Base-by-base conservation (phyloP, 148 eudicot genomes). In the Dianthus caryophyllus region DNA sequence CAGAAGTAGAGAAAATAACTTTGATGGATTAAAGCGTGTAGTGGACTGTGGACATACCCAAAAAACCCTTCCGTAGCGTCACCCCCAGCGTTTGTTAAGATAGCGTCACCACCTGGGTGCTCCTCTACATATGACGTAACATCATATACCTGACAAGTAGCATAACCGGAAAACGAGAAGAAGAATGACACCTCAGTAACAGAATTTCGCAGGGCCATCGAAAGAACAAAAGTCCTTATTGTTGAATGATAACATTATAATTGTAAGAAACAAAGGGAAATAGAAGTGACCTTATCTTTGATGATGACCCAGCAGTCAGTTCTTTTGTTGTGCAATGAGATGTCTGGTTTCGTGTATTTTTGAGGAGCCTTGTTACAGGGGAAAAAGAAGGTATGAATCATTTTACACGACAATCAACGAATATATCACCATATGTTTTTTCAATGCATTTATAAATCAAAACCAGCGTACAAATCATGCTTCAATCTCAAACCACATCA, bases 21-120 rank as follows among this genome's bases (percentile, higher is more conserved):
- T 29, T 29, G 1, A n/a, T 26, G 36, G 65, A 14, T 47, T 13
- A n/a, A 47, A 53, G 64, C n/a, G 31, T 29, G 31, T 11, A 44
- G 71, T 68, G 73, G 24, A 61, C 80, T 36, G 71, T 68, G 73
- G 24, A 61, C 80, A 68, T 83, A 84, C 97, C 99, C 97, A 33
- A 36, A 94, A 75, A 94, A 94, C 5, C 99, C 99, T 80, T 88
- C 84, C 22, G 97, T 90, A 33, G 97, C 83, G 81, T 94, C 99
- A 77, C 84, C 96, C 31, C 98, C 98, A 22, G 99, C 97, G 77
- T 94, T 85, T 6, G 76, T 83, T 57, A 94, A 76, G 72, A 94
- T 94, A 53, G 99, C 96, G 75, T 90, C 99, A 65, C 99, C 99
- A 57, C 99, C 99, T 21, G 97, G 99, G 63, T 94, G 99, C 78